These are phyloP conservation scores for Piloderma croceum DNA, from an alignment of 768 basidiomycete genomes.

Conservation along the genomic window DNA sequence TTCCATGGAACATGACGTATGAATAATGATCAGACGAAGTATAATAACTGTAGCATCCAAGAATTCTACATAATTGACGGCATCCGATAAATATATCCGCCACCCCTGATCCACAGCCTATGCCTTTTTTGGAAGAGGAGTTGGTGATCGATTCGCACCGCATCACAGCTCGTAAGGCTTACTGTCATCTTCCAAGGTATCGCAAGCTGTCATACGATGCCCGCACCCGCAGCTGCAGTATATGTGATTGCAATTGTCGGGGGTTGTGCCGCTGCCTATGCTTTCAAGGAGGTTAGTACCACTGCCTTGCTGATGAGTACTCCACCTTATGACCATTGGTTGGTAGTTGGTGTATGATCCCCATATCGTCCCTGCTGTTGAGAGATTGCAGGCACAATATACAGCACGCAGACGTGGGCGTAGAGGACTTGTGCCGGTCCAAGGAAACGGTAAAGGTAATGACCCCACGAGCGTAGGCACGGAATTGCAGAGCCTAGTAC, in stretches of 20 bases:
- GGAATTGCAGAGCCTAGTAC: too few species aligned
- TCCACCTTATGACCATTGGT: constrained; percentile 6
- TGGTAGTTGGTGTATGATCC: constrained; percentile 64
- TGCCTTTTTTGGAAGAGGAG: too few species aligned
- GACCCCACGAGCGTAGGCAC: too few species aligned
- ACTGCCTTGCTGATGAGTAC: constrained; percentile 1
- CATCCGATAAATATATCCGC: too few species aligned
- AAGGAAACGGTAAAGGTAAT: too few species aligned
- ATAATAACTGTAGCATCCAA: too few species aligned
- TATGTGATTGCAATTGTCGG: constrained; percentile 48
- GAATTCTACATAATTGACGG: too few species aligned
- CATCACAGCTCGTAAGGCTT: neutral
- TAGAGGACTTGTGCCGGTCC: constrained; percentile 14
- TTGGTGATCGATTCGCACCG: neutral
- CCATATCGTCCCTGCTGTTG: constrained; percentile 65
- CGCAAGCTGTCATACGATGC: too few species aligned
- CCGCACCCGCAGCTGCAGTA: constrained; percentile 40
- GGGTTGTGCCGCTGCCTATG: constrained; percentile 43
- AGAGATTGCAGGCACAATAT: too few species aligned
- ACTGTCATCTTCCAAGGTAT: constrained; percentile 22
- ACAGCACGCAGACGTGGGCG: constrained; percentile 19
- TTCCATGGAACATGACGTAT: constrained; percentile 14
- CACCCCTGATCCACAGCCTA: too few species aligned
- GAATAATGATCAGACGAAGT: constrained; percentile 5
- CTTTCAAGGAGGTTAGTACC: constrained; percentile 52